Conservation (phyloP, 768 basidiomycete species). For the Rhodotorula diobovata region DNA sequence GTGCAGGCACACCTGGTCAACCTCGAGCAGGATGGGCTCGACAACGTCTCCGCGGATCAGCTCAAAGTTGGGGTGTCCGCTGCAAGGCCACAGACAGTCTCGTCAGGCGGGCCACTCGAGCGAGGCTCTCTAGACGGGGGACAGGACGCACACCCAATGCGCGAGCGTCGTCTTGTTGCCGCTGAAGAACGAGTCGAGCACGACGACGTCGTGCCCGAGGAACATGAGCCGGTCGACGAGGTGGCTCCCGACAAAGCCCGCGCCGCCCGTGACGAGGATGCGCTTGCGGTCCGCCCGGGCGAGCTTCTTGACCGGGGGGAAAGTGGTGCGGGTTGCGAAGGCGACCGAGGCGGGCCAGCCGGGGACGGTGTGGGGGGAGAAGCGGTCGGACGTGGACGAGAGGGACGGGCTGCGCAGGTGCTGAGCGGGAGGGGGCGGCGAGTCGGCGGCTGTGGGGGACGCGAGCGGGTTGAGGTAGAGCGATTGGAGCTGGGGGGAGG, state of each 20-base stretch:
- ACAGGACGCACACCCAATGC: conserved; percentile 62
- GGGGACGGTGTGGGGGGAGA: conserved; percentile 45
- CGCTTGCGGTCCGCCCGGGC: conserved; percentile 73
- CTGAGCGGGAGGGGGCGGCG: conserved; percentile 48
- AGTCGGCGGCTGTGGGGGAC: conserved; percentile 40
- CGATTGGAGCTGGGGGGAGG: conserved; percentile 36
- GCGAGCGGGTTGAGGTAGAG: conserved; percentile 23
- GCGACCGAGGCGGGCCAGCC: conserved; percentile 47
- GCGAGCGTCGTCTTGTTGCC: conserved; percentile 94
- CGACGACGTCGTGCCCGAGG: conserved; percentile 73
- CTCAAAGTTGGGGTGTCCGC: conserved; percentile 97
- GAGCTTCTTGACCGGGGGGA: conserved; percentile 86
- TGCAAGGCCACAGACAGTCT: conserved; percentile 44
- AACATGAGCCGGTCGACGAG: conserved; percentile 95
- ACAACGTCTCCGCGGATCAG: conserved; percentile 96
- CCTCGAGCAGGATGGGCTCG: conserved; percentile 97
- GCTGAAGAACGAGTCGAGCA: conserved; percentile 98
- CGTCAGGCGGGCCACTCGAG: too few relatives aligned
- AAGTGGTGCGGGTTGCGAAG: conserved; percentile 85
- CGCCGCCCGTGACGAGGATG: conserved; percentile 90
- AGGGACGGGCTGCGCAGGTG: conserved; percentile 64
- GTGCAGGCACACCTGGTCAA: conserved; percentile 58
- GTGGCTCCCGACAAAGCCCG: conserved; percentile 98
- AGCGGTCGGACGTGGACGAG: conserved; percentile 83
- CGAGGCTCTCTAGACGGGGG: background rate